Conservation (phyloP, 352 stramenopile species). For the Pythium apleroticum region DNA sequence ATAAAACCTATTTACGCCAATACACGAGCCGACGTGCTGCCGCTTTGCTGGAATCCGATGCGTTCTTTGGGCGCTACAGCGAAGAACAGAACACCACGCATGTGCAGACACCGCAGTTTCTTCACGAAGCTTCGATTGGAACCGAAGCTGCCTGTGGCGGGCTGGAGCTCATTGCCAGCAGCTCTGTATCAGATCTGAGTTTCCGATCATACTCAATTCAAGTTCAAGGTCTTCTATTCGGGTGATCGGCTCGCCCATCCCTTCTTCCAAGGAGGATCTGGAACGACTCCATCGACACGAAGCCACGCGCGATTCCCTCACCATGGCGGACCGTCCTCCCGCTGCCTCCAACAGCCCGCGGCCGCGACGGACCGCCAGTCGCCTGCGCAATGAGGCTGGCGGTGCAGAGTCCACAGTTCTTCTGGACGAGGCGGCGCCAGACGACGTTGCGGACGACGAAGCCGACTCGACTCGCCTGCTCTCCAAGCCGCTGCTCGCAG, state of each 20-base stretch:
- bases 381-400: neutral
- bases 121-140: too few relatives aligned
- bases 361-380: neutral
- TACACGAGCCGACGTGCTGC: slow-evolving; percentile 1
- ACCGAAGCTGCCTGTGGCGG: too few relatives aligned
- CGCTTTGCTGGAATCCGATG: neutral
- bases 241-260: too few relatives aligned
- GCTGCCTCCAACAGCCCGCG: neutral
- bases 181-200: slow-evolving; percentile 7
- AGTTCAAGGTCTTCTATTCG: neutral
- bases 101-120: too few relatives aligned
- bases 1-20: slow-evolving; percentile 3
- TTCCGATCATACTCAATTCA: neutral
- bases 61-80: neutral
- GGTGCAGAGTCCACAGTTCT: neutral
- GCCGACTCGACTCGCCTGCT: slow-evolving; percentile 8
- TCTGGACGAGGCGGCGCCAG: neutral
- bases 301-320: too few relatives aligned
- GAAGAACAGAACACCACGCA: too few relatives aligned
- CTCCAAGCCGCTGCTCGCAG: slow-evolving; percentile 21
- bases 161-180: neutral
- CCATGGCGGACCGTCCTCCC: neutral
- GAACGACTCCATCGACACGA: too few relatives aligned
- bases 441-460: slow-evolving; percentile 1
- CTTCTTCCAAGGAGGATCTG: too few relatives aligned